A percentile compares a stretch with the other conserved stretches of the same genome.
These are phyloP conservation scores for Russula virescens DNA, from an alignment of 768 basidiomycete species.

Conservation along the genomic window DNA sequence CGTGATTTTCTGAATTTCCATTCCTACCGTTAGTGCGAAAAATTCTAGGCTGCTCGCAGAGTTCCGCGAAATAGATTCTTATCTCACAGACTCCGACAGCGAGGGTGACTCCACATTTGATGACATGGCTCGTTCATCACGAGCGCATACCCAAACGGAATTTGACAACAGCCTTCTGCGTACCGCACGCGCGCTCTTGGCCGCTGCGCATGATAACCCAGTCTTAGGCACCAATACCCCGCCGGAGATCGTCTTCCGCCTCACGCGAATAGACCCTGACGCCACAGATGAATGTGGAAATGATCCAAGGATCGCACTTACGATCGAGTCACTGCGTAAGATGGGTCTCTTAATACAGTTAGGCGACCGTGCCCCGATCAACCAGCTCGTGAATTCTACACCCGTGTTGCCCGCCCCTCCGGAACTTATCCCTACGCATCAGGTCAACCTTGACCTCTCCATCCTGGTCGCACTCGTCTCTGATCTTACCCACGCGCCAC, in stretches of 20 bases:
- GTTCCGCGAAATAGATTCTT: conserved; percentile 81
- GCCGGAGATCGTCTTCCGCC: conserved; percentile 52
- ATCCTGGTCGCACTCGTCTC: conserved; percentile 79
- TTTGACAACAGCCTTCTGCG: conserved; percentile 70
- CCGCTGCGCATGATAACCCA: conserved; percentile 56
- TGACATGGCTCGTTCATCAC: conserved; percentile 29
- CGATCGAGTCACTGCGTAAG: conserved; percentile 46
- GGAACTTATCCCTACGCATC: conserved; percentile 44
- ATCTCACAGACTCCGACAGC: conserved; percentile 56
- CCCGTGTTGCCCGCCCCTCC: conserved; percentile 10
- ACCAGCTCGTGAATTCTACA: conserved; percentile 16
- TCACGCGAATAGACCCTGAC: conserved; percentile 61
- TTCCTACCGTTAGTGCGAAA: conserved; percentile 49
- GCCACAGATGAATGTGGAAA: conserved; percentile 28
- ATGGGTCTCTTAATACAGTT: conserved; percentile 66
- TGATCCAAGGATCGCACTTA: conserved; percentile 57
- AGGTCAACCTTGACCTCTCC: conserved; percentile 79
- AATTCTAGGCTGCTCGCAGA: conserved; percentile 72
- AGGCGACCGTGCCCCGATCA: conserved; percentile 44
- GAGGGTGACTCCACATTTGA: conserved; percentile 26
- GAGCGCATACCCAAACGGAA: conserved; percentile 44
- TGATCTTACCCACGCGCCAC: conserved; percentile 67
- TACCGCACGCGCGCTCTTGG: conserved; percentile 62
- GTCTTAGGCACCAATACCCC: conserved; percentile 33
- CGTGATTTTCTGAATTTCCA: conserved; percentile 1